phyloP scores from a whole-genome alignment of 306 rosid genomes.

The Erythrophleum fordii region DNA sequence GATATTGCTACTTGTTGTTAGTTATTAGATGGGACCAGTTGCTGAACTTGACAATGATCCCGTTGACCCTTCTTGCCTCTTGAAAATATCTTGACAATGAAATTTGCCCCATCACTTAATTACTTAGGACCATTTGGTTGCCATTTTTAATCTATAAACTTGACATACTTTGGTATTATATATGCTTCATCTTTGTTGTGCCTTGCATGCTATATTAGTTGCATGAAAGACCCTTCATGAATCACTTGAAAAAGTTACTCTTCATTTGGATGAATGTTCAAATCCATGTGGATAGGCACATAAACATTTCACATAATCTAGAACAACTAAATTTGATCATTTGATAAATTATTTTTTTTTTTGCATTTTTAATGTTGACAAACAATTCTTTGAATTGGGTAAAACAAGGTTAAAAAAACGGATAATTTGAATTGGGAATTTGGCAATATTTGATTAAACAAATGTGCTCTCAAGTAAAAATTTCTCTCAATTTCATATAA shows the following conservation, averaged over 20 bases:
- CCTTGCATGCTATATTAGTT: not conserved
- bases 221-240: not conserved
- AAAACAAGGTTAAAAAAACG: too few species aligned
- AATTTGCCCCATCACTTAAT: constrained; percentile 34
- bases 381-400: too few species aligned
- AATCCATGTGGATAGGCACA: not conserved
- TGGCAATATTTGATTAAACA: too few species aligned
- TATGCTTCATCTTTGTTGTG: not conserved
- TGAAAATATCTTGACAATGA: constrained; percentile 1
- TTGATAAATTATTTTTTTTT: not conserved
- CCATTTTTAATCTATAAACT: not conserved
- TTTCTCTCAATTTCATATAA: too few species aligned
- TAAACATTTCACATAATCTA: not conserved
- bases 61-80: not conserved
- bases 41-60: constrained; percentile 34
- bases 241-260: not conserved
- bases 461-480: too few species aligned
- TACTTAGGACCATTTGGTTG: not conserved
- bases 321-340: not conserved
- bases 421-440: too few species aligned
- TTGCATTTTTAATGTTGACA: too few species aligned
- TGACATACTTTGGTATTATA: not conserved
- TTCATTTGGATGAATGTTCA: not conserved
- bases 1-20: constrained; percentile 5
- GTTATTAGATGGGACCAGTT: constrained; percentile 16